A percentile compares a stretch with the other conserved stretches of the same genome.
Evolutionary conservation across 257 asterid genomes (phyloP).

Genomic region (Nicotiana undulata): DNA sequence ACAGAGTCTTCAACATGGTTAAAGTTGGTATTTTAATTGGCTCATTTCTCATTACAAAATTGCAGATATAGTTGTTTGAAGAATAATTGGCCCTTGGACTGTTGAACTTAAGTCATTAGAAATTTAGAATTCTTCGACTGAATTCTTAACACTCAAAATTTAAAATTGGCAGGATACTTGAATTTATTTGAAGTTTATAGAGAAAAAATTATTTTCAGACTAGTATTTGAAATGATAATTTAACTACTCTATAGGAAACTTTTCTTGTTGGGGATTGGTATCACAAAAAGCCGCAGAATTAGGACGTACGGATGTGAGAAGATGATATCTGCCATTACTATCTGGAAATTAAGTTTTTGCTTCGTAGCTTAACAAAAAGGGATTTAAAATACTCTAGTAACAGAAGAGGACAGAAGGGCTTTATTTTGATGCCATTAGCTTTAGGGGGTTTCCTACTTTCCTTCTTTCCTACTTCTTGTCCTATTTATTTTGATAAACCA

Average conservation of each 20-base stretch:
- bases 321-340: not conserved
- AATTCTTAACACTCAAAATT: not conserved
- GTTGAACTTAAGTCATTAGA: not conserved
- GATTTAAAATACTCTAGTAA: not conserved
- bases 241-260: not conserved
- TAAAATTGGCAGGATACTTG: not conserved
- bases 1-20: too few species aligned
- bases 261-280: not conserved
- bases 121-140: not conserved
- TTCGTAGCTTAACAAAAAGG: not conserved
- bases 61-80: not conserved
- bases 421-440: not conserved
- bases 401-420: not conserved
- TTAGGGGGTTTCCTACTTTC: not conserved
- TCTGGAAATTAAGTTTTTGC: not conserved
- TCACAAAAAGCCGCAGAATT: not conserved
- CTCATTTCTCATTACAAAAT: not conserved
- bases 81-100: not conserved
- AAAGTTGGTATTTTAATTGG: not conserved
- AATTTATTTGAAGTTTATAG: not conserved
- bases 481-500: not conserved
- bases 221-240: not conserved
- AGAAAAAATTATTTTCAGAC: not conserved
- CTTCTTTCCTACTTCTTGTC: not conserved
- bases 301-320: not conserved